A percentile compares a stretch with the other conserved stretches of the same genome.
Conservation (phyloP, 73 alveolate species). For the Diophrys sp. region DNA sequence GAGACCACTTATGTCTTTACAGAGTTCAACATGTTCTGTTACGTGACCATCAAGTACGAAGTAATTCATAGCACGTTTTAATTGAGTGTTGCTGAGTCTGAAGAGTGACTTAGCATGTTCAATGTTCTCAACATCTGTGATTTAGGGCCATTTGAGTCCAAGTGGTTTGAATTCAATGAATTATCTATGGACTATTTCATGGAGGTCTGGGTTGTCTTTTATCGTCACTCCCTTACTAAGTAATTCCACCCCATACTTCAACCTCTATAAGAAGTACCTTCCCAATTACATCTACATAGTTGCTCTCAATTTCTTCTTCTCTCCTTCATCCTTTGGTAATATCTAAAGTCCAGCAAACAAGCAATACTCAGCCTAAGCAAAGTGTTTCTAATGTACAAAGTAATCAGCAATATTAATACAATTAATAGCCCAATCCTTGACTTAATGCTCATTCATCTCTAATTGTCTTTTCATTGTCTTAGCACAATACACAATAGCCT, state of each 20-base stretch:
- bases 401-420: conserved; percentile 93
- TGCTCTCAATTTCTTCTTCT: conserved; percentile 81
- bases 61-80: conserved; percentile 84
- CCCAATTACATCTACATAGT: conserved; percentile 90
- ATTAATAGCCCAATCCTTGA: conserved; percentile 91
- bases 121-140: conserved; percentile 60
- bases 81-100: conserved; percentile 87
- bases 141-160: conserved; percentile 42
- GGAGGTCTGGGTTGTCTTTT: conserved; percentile 36
- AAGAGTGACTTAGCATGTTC: conserved; percentile 92
- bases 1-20: conserved; percentile 75
- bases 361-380: conserved; percentile 91
- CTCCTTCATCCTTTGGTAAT: conserved; percentile 52
- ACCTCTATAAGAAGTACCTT: conserved; percentile 76
- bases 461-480: conserved; percentile 90
- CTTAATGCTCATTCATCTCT: conserved; percentile 84
- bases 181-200: conserved; percentile 41
- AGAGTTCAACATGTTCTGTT: conserved; percentile 88
- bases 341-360: conserved; percentile 86
- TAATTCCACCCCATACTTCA: conserved; percentile 65
- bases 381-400: conserved; percentile 82
- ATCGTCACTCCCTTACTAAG: conserved; percentile 13
- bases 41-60: conserved; percentile 88
- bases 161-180: conserved; percentile 53
- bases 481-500: conserved; percentile 93